phyloP scores from a whole-genome alignment of 2,329 filamentous ascomycete species.

The Incumbomyces lentus region DNA sequence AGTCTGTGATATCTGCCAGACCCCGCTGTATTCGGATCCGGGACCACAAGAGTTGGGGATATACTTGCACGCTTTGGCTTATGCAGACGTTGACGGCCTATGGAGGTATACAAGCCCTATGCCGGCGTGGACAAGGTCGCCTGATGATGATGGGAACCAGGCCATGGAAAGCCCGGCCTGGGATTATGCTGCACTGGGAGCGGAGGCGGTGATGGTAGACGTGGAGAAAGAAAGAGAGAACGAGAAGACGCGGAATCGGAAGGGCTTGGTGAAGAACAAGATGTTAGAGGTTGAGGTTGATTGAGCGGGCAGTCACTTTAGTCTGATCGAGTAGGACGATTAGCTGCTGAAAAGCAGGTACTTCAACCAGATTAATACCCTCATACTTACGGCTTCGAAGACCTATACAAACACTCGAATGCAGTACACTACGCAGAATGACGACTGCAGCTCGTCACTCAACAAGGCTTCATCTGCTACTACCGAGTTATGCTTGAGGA shows the following conservation, averaged over 20 bases:
- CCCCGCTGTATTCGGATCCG: conserved; percentile 86
- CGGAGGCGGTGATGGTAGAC: conserved; percentile 28
- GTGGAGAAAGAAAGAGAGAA: conserved; percentile 25
- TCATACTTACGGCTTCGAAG: too few relatives aligned
- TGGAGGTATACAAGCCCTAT: conserved; percentile 84
- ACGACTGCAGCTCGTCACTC: too few relatives aligned
- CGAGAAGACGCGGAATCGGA: conserved; percentile 2
- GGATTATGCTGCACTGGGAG: conserved; percentile 24
- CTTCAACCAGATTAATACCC: too few relatives aligned
- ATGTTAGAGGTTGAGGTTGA: conserved; percentile 1
- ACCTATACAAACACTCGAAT: too few relatives aligned
- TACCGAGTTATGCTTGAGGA: too few relatives aligned
- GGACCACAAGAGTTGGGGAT: conserved; percentile 82
- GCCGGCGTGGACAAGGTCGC: conserved; percentile 79
- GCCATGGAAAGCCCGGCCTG: conserved; percentile 44
- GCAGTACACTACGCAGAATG: too few relatives aligned
- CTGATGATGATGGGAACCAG: conserved; percentile 61
- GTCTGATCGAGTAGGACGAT: too few relatives aligned
- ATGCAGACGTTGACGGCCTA: conserved; percentile 68
- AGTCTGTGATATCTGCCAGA: conserved; percentile 69
- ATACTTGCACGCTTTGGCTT: conserved; percentile 85
- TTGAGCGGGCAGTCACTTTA: not conserved
- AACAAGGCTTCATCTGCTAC: too few relatives aligned
- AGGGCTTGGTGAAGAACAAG: conserved; percentile 14
- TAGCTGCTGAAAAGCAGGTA: too few relatives aligned